Base-by-base conservation (phyloP, 805 yeast genomes). In the Candida silvicultrix region DNA sequence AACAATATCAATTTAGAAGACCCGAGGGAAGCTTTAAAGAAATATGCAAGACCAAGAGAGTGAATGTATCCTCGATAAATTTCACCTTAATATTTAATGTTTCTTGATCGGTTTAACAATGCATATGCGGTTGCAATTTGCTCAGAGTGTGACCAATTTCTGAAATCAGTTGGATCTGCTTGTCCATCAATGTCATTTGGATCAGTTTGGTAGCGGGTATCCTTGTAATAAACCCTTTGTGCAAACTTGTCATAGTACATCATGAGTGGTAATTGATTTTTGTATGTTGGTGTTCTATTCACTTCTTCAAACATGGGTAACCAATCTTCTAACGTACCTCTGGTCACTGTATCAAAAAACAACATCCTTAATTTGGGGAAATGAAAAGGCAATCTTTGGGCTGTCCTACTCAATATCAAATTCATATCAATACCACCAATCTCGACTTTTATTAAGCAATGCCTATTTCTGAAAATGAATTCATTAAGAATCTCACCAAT, bases 301-400 rank as follows among this genome's bases (percentile, higher is more conserved):
- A 14, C 14, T 10, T 19, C 15, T 35, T 58, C 57, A 25, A 62
- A 56, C 1, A 42, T 35, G 3, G 15, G 35, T 5, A 57, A 8
- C 65, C 64, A 60, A 10, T 44, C 41, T 4, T 25, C 11, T 44
- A 55, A 41, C 28, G 48, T 50, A 1, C 49, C 18, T 14, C 54
- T 45, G 9, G 62, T 51, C 5, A 49, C 44, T 41, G 56, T 61
- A 44, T 64, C 65, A 20, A 64, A 45, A 11, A 55, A 38, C n/a
- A 63, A 43, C 20, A 60, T 21, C 28, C 57, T 54, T 21, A 64
- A 45, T 2, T 41, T 40, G 3, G 57, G 54, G 35, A 62, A 56
- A 0, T 41, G 23, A 22, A 46, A 34, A 5, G 47, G 32, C 3
- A 37, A 37, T 34, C 41, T 35, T 15, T 22, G 34, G 2, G 31